A percentile compares a stretch with the other conserved stretches of the same genome.
Conservation (phyloP, 805 yeast species). For the Ogataea kodamae region DNA sequence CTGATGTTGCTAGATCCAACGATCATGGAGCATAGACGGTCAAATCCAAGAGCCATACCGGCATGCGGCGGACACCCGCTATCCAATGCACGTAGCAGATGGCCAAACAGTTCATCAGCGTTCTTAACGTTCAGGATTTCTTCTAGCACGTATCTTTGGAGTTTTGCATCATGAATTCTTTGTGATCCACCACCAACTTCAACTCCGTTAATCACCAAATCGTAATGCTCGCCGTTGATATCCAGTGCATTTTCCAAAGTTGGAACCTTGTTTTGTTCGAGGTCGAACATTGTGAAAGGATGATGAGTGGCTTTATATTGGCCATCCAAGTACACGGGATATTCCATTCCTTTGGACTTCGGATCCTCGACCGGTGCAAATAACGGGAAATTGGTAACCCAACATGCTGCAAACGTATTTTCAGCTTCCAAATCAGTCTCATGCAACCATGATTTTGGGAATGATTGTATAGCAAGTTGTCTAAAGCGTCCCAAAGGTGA, state of each 20-base stretch:
- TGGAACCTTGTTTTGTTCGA: slow-evolving; percentile 3
- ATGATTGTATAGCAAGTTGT: slow-evolving; percentile 61
- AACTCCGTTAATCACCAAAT: slow-evolving; percentile 87
- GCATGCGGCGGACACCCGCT: slow-evolving; percentile 99
- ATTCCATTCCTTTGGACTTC: slow-evolving; percentile 31
- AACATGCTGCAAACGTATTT: slow-evolving; percentile 56
- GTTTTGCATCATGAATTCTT: slow-evolving; percentile 81
- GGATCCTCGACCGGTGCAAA: slow-evolving; percentile 67
- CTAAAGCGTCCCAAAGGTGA: slow-evolving; percentile 89
- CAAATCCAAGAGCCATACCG: slow-evolving; percentile 94
- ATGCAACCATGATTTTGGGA: slow-evolving; percentile 51
- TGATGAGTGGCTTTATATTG: slow-evolving; percentile 79
- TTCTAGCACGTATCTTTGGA: slow-evolving; percentile 73
- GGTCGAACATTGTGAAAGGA: slow-evolving; percentile 87
- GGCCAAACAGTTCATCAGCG: slow-evolving; percentile 73
- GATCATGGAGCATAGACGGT: slow-evolving; percentile 87
- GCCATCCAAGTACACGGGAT: slow-evolving; percentile 56
- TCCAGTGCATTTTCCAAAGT: slow-evolving; percentile 30
- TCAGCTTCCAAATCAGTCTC: slow-evolving; percentile 22
- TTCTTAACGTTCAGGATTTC: slow-evolving; percentile 57
- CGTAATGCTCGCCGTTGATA: slow-evolving; percentile 89
- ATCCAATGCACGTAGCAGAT: slow-evolving; percentile 71
- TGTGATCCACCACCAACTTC: slow-evolving; percentile 98
- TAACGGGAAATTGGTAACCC: slow-evolving; percentile 93
- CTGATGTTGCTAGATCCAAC: slow-evolving; percentile 73